These are phyloP conservation scores for Scutellaria baicalensis DNA, from an alignment of 257 asterid species.

Conservation along the genomic window DNA sequence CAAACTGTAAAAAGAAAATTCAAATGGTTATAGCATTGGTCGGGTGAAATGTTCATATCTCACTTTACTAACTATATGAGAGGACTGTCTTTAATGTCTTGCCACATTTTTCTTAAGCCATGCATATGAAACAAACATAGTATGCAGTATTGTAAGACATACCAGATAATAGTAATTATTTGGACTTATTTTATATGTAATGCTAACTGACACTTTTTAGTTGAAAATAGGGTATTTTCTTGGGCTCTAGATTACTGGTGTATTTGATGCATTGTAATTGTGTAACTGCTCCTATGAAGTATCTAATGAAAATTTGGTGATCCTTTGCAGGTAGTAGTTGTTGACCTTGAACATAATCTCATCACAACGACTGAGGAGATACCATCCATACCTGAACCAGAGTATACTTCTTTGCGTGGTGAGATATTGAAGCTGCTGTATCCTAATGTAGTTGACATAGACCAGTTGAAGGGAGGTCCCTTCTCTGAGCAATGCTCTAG, in stretches of 20 bases:
- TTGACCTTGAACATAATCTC: slow-evolving; percentile 87
- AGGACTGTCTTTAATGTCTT: not conserved
- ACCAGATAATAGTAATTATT: not conserved
- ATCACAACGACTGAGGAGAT: slow-evolving; percentile 88
- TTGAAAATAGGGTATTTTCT: not conserved
- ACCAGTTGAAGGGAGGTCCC: slow-evolving; percentile 61
- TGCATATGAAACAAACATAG: not conserved
- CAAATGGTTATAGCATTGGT: not conserved
- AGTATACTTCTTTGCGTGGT: slow-evolving; percentile 66
- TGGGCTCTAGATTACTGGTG: not conserved
- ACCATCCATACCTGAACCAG: slow-evolving; percentile 94
- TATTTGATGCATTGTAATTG: not conserved
- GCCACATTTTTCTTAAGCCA: not conserved
- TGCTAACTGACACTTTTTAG: not conserved
- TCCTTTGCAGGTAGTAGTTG: slow-evolving; percentile 80
- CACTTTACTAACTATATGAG: not conserved
- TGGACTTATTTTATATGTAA: not conserved
- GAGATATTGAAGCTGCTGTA: slow-evolving; percentile 59
- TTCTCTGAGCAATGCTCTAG: slow-evolving; percentile 40
- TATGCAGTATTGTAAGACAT: not conserved
- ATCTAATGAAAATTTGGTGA: slow-evolving; percentile 7
- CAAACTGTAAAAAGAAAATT: not conserved
- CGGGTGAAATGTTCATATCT: not conserved
- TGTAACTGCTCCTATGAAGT: slow-evolving; percentile 1
- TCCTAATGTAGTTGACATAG: slow-evolving; percentile 88